phyloP scores from a whole-genome alignment of 2,329 filamentous ascomycete species.

The Triangularia setosa region DNA sequence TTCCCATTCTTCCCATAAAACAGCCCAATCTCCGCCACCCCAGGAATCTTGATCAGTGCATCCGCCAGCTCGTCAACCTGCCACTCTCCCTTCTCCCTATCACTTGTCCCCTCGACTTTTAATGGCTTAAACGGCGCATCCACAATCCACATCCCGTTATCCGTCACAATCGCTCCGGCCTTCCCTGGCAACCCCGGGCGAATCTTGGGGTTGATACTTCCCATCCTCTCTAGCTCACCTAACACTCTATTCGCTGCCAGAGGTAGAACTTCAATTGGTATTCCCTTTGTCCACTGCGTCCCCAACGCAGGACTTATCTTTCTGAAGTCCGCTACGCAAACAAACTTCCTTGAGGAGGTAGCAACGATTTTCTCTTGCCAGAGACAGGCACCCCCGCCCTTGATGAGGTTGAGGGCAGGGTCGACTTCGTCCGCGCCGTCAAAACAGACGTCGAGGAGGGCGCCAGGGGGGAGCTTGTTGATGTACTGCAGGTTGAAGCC shows the following conservation, averaged over 20 bases:
- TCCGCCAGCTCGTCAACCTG: constrained; percentile 71
- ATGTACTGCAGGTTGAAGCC: constrained; percentile 75
- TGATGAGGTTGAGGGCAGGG: constrained; percentile 91
- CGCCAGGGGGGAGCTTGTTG: constrained; percentile 59
- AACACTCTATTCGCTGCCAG: constrained; percentile 76
- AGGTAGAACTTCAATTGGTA: constrained; percentile 92
- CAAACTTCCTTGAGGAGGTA: constrained; percentile 72
- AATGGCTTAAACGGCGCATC: constrained; percentile 84
- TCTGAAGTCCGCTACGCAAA: constrained; percentile 76
- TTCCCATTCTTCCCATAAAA: constrained; percentile 80
- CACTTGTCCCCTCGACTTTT: constrained; percentile 56
- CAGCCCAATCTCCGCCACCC: constrained; percentile 87
- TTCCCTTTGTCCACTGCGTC: constrained; percentile 71
- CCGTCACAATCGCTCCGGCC: constrained; percentile 74
- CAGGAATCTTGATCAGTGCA: constrained; percentile 74
- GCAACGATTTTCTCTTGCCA: constrained; percentile 98
- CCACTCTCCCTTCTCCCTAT: constrained; percentile 60
- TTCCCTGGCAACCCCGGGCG: constrained; percentile 71
- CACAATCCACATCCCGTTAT: constrained; percentile 85
- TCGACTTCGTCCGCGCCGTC: constrained; percentile 98
- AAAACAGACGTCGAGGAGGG: constrained; percentile 80
- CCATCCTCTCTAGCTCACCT: constrained; percentile 65
- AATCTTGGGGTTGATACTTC: constrained; percentile 66
- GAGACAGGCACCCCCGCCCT: constrained; percentile 93
- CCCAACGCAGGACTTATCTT: constrained; percentile 72